These are phyloP conservation scores for Lentinula boryana DNA, from an alignment of 768 basidiomycete species.

Conservation along the genomic window DNA sequence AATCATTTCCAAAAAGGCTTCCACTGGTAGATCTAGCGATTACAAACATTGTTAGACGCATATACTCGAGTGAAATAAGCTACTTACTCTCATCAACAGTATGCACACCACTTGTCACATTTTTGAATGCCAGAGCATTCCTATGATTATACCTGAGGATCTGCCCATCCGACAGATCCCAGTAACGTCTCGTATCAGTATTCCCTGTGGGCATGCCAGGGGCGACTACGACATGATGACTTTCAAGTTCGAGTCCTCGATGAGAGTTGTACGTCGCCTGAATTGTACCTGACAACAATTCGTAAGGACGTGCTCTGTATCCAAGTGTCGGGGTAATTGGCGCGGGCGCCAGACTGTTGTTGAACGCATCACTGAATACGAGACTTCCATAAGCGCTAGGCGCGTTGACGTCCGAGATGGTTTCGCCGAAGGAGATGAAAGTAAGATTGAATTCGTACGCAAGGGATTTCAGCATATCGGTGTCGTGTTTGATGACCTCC, in stretches of 20 bases:
- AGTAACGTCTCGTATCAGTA: slow-evolving; percentile 30
- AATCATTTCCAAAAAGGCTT: slow-evolving; percentile 33
- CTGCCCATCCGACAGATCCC: slow-evolving; percentile 21
- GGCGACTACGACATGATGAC: slow-evolving; percentile 5
- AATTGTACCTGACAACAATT: slow-evolving; percentile 36
- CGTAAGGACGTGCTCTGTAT: slow-evolving; percentile 18
- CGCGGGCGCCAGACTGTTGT: slow-evolving; percentile 41
- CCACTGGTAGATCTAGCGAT: slow-evolving; percentile 21
- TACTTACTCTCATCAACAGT: slow-evolving; percentile 48
- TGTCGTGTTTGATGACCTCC: slow-evolving; percentile 22
- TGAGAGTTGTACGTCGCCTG: slow-evolving; percentile 29
- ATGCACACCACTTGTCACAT: slow-evolving; percentile 28
- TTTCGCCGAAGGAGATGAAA: slow-evolving; percentile 30
- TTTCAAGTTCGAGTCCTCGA: slow-evolving; percentile 10
- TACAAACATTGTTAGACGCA: neutral
- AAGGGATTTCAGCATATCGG: slow-evolving; percentile 23
- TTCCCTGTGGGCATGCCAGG: neutral
- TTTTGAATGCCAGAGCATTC: slow-evolving; percentile 12
- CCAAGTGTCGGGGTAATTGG: slow-evolving; percentile 31
- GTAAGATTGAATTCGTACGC: slow-evolving; percentile 33
- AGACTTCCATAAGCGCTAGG: slow-evolving; percentile 23
- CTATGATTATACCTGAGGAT: slow-evolving; percentile 48
- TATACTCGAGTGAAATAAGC: neutral
- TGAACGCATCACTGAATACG: slow-evolving; percentile 31
- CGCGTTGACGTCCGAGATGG: slow-evolving; percentile 12